Base-by-base conservation (phyloP, 2,329 filamentous ascomycete genomes). In the Incumbomyces delicatus region DNA sequence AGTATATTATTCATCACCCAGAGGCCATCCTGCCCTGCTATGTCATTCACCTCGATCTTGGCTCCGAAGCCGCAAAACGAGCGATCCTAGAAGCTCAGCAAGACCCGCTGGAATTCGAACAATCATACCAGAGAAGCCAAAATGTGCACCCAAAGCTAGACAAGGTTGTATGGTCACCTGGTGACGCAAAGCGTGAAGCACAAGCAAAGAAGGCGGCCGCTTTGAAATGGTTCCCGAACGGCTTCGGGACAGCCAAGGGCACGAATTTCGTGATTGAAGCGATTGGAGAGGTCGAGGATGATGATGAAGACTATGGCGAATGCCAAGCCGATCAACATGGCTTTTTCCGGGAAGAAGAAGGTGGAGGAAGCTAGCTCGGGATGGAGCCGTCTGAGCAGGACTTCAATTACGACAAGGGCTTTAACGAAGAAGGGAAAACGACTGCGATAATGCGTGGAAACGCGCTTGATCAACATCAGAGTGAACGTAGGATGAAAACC, bases 151-250 rank as follows among this genome's bases (percentile, higher is more conserved):
- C 53, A 2, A 56, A 50, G 8, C 48, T 58, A 8, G 30, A 50
- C 14, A 17, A 50, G 6, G 14, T 58, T 40, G 35, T 59, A 35
- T 41, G 53, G 33, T 52, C 47, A 35, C 60, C 67, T 0, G 69
- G 62, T 0, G 69, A 71, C 18, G 46, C 55, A 7, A 59, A 65
- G 49, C 61, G 63, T 7, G 55, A 57, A 37, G 66, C 66, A 49
- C 60, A 64, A 35, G 67, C 65, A 8, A 55, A 61, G 40, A 61
- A 67, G 39, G 66, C 68, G 0, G 60, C 64, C 7, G 70, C 67
- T 0, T 53, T 64, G 31, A 73, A 73, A 57, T 72, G 63, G 57
- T 72, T 72, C 42, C 68, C 69, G 0, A 72, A 70, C 44, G 68
- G 69, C 1, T 73, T 63, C 53, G 69, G 71, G 0, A 65, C 68